Conservation (phyloP, 139 green algal genomes). For the Parachlorella kessleri region DNA sequence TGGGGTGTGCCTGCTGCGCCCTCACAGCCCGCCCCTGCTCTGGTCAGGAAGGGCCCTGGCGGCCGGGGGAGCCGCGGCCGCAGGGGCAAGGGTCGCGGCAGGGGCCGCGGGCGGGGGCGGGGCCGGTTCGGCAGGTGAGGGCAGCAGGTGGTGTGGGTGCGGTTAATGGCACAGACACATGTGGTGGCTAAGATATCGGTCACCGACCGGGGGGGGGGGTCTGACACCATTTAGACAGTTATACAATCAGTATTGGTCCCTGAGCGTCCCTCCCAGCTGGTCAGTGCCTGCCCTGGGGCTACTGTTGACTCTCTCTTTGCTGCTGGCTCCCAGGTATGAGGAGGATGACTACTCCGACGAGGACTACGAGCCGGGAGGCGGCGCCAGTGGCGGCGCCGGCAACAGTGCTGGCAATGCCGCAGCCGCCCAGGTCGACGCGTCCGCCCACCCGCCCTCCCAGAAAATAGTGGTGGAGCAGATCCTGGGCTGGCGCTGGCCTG, state of each 20-base stretch:
- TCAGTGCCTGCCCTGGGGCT: too few relatives aligned
- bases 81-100: constrained; percentile 16
- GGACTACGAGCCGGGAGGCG: constrained; percentile 40
- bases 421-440: constrained; percentile 5
- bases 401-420: constrained; percentile 15
- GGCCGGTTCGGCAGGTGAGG: constrained; percentile 33
- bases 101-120: constrained; percentile 18
- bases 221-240: too few relatives aligned
- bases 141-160: too few relatives aligned
- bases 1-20: constrained; percentile 27
- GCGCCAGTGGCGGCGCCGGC: constrained; percentile 23
- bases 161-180: too few relatives aligned
- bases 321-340: constrained; percentile 41
- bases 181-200: too few relatives aligned
- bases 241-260: too few relatives aligned
- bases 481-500: constrained; percentile 69
- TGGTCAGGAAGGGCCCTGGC: background rate
- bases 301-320: too few relatives aligned
- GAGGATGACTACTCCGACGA: constrained; percentile 57
- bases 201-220: too few relatives aligned
- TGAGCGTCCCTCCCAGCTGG: too few relatives aligned
- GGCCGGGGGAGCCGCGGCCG: constrained; percentile 34
- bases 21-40: background rate
- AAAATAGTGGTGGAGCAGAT: constrained; percentile 68
- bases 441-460: background rate